Evolutionary conservation across 2,329 filamentous ascomycete genomes (phyloP), one percentile per base, ranked within the genome.

Genomic region (Aspergillus sp.): DNA sequence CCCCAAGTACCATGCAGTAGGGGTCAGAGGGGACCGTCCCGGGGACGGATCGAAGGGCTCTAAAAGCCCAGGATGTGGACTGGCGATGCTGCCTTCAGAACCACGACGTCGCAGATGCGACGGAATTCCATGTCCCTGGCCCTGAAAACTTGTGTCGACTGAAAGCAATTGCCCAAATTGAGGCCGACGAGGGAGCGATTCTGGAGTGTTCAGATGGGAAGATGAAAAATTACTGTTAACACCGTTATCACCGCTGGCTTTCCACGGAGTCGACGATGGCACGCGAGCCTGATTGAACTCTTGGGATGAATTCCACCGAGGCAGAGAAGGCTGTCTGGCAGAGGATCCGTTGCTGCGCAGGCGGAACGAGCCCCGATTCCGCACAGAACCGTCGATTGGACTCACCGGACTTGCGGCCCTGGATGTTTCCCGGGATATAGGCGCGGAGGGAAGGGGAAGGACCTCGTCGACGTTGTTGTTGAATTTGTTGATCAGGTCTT

Each of bases 401-500:
- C 63, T 64, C 13, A 61, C 53, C 5, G 73, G 71, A 45, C 71
- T 76, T 4, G 61, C 62, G 32, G 72, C 66, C 52, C 67, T 66
- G 38, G 71, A 71, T n/a, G 64, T 58, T n/a, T 65, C 58, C 23
- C 64, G 62, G 2, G 72, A 71, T 32, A 64, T 55, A n/a, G 69
- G 62, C 17, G 61, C 55, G 31, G 69, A 65, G 23, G 76, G 76
- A 13, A 76, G 53, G 4, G 76, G 76, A 20, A 70, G 73, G 45
- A 74, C 62, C 55, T 75, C 71, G 56, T 78, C 76, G 31, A 64
- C 76, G 60, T 79, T 84, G 65, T 86, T 84, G 70, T 93, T 88
- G 73, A 93, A 94, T 50, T 83, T 86, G 71, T 87, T 89, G 64
- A 89, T 86, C 57, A 94, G 78, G 66, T 94, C 89, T 72, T 87